Evolutionary conservation across 495 filamentous ascomycete species (phyloP).

Genomic region (Xylaria flabelliformis): DNA sequence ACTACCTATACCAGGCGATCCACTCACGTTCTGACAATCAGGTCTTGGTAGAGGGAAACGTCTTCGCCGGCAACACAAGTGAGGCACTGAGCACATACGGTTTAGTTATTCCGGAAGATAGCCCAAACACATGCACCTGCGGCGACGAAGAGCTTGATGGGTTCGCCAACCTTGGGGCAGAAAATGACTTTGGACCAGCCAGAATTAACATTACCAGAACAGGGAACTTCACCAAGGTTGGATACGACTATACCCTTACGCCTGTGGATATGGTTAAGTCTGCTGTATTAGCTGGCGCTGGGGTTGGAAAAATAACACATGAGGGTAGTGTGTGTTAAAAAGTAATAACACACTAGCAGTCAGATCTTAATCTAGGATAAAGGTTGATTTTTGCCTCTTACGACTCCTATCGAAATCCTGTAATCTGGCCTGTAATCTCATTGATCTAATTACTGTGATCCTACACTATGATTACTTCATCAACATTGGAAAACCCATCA

Average conservation of each 20-base stretch:
- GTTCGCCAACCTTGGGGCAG: conserved; percentile 32
- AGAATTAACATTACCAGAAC: conserved; percentile 51
- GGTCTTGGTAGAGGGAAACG: conserved; percentile 35
- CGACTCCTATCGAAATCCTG: not conserved
- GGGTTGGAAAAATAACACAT: not conserved
- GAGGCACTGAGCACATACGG: conserved; percentile 54
- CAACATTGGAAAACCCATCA: no score
- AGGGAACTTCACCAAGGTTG: conserved; percentile 44
- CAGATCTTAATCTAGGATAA: no score
- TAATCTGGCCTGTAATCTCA: not conserved
- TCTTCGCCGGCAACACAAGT: conserved; percentile 47
- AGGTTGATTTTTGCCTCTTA: not conserved
- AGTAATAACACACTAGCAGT: no score
- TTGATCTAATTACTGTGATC: no score
- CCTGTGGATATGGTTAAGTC: not conserved
- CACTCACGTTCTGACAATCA: conserved; percentile 61
- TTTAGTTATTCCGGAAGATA: conserved; percentile 53
- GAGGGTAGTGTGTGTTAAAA: not conserved
- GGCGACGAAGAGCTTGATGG: not conserved
- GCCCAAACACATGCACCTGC: conserved; percentile 43
- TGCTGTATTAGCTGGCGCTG: not conserved
- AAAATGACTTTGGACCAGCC: conserved; percentile 50
- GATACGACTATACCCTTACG: not conserved
- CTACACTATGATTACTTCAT: no score
- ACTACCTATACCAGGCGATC: conserved; percentile 55